Evolutionary conservation across 805 yeast genomes (phyloP).

Genomic region (Ogataea ganodermae): DNA sequence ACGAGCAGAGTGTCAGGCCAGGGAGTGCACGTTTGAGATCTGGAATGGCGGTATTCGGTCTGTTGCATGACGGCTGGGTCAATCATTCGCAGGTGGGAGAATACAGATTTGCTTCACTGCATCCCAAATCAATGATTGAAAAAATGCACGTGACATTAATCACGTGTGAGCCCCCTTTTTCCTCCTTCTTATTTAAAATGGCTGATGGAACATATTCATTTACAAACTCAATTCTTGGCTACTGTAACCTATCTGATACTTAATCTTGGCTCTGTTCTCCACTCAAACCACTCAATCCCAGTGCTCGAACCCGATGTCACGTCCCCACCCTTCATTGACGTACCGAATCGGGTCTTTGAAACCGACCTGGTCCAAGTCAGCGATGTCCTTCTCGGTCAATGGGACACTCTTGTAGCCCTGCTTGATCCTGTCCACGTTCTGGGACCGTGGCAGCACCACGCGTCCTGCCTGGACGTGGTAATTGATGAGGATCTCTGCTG

Average conservation of each 20-base stretch:
- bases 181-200: too few species aligned
- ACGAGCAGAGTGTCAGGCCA: constrained; percentile 20
- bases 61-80: constrained; percentile 6
- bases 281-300: constrained; percentile 33
- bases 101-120: neutral
- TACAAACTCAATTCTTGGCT: too few species aligned
- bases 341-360: constrained; percentile 35
- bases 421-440: constrained; percentile 62
- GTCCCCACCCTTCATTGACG: constrained; percentile 34
- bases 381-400: constrained; percentile 41
- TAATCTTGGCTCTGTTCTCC: too few species aligned
- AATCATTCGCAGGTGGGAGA: too few species aligned
- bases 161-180: too few species aligned
- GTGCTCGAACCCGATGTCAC: constrained; percentile 35
- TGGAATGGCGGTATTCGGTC: constrained; percentile 42
- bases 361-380: constrained; percentile 33
- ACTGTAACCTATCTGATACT: too few species aligned
- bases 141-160: too few species aligned
- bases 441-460: constrained; percentile 67
- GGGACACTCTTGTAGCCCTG: constrained; percentile 38
- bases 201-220: too few species aligned
- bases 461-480: constrained; percentile 67
- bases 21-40: constrained; percentile 32
- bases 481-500: constrained; percentile 60
- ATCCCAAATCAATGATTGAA: too few species aligned